Base-by-base conservation (phyloP, 192 early-diverging fungal genomes). In the Rhizoclosmatium globosum region DNA sequence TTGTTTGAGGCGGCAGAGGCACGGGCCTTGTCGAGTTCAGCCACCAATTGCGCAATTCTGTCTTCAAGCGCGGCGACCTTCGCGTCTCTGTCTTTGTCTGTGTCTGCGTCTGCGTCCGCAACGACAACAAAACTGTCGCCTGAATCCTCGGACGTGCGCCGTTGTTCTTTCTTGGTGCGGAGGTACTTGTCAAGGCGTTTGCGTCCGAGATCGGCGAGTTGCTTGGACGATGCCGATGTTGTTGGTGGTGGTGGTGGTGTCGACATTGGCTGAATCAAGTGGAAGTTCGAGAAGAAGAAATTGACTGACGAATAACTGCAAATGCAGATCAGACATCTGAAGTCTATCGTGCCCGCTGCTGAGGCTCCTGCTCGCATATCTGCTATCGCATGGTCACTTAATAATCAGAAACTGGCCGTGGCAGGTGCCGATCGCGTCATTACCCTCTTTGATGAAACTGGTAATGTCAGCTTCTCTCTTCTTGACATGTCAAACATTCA, bases 401-500 rank as follows among this genome's bases (percentile, higher is more conserved):
- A 90, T 72, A 88, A 88, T 66, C 88, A 90, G 67, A 91, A 91
- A 69, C 82, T 91, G 2, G 90, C 90, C 2, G 82, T 91, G 4
- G 89, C 83, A 38, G 83, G 83, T 19, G 77, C 81, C 2, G 90
- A 91, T 73, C 60, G 82, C 7, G 80, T 88, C 47, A 84, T 91
- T 39, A 86, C 90, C 58, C 82, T 91, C 21, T 91, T 84, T 84
- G 90, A 91, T 76, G 90, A 91, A 59, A 91, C 89, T 0, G 90
- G 74, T 66, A 23, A 66, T 39, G 9, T 43, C 4, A 42, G 11
- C 11, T 68, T 9, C 44, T 68, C 23, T 7, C 6, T 68, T 23
- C 42, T 17, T n/a, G 17, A 46, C 46, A 17, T 9, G 11, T 56
- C 9, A 9, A 56, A 9, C 9, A 56, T 56, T 9, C 53, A 56